phyloP scores from a whole-genome alignment of 306 rosid species.

The Rosa rugosa region DNA sequence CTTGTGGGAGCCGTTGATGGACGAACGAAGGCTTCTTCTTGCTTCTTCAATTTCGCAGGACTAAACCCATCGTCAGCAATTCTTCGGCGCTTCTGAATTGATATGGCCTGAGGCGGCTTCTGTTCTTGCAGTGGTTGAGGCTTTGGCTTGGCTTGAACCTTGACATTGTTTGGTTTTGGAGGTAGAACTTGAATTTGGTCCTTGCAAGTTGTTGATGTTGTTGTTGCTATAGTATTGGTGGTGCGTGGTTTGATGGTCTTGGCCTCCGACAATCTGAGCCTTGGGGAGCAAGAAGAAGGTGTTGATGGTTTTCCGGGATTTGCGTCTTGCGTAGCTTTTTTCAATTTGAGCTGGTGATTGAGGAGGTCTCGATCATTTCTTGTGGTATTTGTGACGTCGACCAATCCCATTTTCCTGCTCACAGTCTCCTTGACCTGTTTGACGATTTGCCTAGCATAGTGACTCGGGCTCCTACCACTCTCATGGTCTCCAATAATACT shows the following conservation, averaged over 20 bases:
- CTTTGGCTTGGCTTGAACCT: slow-evolving; percentile 41
- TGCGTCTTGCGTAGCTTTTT: slow-evolving; percentile 40
- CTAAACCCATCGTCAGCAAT: slow-evolving; percentile 42
- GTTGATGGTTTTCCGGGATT: slow-evolving; percentile 42
- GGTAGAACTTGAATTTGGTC: slow-evolving; percentile 34
- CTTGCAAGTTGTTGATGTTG: slow-evolving; percentile 16
- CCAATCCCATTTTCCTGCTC: slow-evolving; percentile 55
- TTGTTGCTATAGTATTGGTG: background rate
- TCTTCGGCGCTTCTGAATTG: slow-evolving; percentile 29
- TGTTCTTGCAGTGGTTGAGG: slow-evolving; percentile 15
- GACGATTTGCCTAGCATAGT: slow-evolving; percentile 68
- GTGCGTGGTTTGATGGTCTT: slow-evolving; percentile 37
- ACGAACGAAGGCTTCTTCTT: slow-evolving; percentile 70
- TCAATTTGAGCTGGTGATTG: slow-evolving; percentile 35
- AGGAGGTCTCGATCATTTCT: slow-evolving; percentile 40
- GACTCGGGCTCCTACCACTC: slow-evolving; percentile 45
- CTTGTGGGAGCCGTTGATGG: slow-evolving; percentile 42
- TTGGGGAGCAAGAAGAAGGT: slow-evolving; percentile 33
- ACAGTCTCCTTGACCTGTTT: slow-evolving; percentile 72
- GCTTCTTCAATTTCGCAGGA: slow-evolving; percentile 46
- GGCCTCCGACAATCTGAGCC: slow-evolving; percentile 43
- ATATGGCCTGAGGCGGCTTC: slow-evolving; percentile 25
- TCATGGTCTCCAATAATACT: slow-evolving; percentile 34
- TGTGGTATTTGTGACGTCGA: slow-evolving; percentile 66
- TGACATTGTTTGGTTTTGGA: slow-evolving; percentile 24